A percentile compares a stretch with the other conserved stretches of the same genome.
Conservation (phyloP, 495 filamentous ascomycete species). For the Neurospora sp. region DNA sequence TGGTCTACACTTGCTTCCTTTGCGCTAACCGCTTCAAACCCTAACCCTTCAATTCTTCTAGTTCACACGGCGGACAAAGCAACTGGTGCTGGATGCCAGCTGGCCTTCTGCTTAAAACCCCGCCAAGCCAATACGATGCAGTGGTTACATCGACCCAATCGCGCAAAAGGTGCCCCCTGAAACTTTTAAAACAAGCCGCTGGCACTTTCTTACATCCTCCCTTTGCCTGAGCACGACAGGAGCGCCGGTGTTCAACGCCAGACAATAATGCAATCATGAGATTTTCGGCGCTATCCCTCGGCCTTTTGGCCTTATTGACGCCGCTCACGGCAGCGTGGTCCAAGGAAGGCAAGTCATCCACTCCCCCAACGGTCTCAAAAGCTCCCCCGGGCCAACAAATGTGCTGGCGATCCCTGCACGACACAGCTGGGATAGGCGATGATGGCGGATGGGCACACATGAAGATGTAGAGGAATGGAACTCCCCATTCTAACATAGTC, state of each 20-base stretch:
- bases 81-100: neutral
- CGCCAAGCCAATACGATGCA: neutral
- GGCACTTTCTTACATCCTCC: neutral
- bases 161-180: neutral
- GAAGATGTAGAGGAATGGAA: neutral
- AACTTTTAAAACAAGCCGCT: neutral
- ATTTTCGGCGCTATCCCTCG: constrained; percentile 40
- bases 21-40: neutral
- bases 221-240: neutral
- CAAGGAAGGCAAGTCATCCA: constrained; percentile 60
- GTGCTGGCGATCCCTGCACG: neutral
- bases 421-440: neutral
- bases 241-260: neutral
- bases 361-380: constrained; percentile 1
- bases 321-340: constrained; percentile 64
- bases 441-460: neutral
- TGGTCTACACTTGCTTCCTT: neutral
- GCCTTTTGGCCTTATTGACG: constrained; percentile 48
- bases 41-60: neutral
- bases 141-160: neutral
- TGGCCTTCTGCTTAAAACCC: neutral
- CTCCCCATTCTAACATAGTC: neutral
- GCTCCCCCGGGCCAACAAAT: neutral
- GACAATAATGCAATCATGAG: constrained; percentile 38
- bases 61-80: neutral